These are phyloP conservation scores for Coriolopsis trogii DNA, from an alignment of 1,284 basidiomycete genomes.

Conservation along the genomic window DNA sequence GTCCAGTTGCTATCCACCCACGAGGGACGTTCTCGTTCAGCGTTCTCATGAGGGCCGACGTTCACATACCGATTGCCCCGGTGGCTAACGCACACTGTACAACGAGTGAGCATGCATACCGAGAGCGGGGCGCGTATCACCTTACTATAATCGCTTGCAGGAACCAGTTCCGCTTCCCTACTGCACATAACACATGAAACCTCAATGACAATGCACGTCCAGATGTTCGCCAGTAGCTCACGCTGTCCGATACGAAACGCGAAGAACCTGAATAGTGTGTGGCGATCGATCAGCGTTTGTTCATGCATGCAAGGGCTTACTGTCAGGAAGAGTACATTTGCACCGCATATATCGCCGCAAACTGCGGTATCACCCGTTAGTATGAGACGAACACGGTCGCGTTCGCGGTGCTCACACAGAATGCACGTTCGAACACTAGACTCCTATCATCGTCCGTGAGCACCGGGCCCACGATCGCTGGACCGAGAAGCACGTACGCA, in stretches of 20 bases:
- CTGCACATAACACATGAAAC: neutral
- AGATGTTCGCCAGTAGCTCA: neutral
- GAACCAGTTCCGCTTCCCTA: constrained; percentile 16
- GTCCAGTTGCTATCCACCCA: no score
- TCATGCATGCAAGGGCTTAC: neutral
- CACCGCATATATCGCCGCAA: constrained; percentile 14
- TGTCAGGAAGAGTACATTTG: constrained; percentile 11
- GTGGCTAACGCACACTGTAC: constrained; percentile 10
- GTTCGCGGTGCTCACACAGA: constrained; percentile 6
- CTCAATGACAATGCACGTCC: neutral
- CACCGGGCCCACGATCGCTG: neutral
- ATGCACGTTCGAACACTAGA: constrained; percentile 15
- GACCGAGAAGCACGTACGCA: constrained; percentile 6
- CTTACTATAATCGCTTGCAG: constrained; percentile 9
- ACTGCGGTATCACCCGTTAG: neutral
- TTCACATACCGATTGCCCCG: no score
- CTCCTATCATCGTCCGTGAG: constrained; percentile 4
- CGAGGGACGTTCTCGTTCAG: no score
- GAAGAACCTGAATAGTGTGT: constrained; percentile 12
- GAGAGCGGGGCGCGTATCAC: neutral
- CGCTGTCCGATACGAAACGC: constrained; percentile 18
- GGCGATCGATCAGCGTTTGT: no score
- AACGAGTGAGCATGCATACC: neutral
- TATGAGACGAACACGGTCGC: neutral
- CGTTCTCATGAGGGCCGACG: no score